phyloP scores from a whole-genome alignment of 2,329 filamentous ascomycete genomes.

The Trichoderma atrobrunneum region DNA sequence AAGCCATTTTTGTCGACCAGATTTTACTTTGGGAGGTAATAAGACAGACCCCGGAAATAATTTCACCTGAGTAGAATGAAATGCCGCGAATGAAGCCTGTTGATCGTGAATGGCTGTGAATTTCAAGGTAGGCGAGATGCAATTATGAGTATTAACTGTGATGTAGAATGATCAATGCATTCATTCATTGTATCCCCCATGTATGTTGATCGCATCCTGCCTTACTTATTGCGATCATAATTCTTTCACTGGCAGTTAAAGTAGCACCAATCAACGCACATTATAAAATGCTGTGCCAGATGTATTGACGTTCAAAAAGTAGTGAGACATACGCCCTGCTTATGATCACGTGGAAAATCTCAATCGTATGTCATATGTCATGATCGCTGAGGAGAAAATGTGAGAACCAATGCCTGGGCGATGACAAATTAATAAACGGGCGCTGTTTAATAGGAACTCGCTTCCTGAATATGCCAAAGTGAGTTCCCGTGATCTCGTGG shows the following conservation, averaged over 20 bases:
- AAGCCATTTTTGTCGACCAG: neutral
- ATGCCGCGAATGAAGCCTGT: neutral
- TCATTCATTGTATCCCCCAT: neutral
- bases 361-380: neutral
- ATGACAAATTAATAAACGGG: neutral
- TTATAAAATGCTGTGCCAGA: neutral
- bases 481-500: neutral
- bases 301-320: too few relatives aligned
- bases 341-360: neutral
- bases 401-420: neutral
- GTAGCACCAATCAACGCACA: neutral
- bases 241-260: neutral
- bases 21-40: neutral
- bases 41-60: neutral
- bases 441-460: neutral
- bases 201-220: neutral
- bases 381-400: neutral
- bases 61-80: neutral
- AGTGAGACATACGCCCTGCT: neutral
- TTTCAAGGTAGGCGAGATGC: neutral
- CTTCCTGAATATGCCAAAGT: neutral
- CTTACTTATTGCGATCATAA: neutral
- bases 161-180: neutral
- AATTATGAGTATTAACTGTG: neutral
- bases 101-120: neutral